Evolutionary conservation across 2,329 filamentous ascomycete genomes (phyloP), one percentile per base, ranked within the genome.

Genomic region (Exophiala aquamarina): DNA sequence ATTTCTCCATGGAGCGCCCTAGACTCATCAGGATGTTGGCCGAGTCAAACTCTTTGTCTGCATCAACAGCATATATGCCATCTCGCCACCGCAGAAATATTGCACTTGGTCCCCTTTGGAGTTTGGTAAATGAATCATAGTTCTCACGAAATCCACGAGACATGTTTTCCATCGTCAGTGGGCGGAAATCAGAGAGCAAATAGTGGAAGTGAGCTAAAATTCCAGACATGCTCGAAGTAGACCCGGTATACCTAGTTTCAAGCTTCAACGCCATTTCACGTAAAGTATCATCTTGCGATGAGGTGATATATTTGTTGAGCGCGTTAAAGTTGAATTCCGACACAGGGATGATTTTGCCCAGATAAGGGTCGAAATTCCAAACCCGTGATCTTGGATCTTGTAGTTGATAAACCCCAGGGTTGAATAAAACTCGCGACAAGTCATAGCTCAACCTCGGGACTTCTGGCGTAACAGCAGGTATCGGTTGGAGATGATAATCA

Each of bases 301-400:
- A 96, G 0, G 91, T 96, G 55, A 95, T 83, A 66, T 95, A 98
- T 54, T 84, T 78, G 65, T 87, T 89, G 44, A 98, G 69, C 3
- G 89, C 84, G 48, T 87, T 79, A 66, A 95, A 98, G 62, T 98
- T 89, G 62, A 98, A 98, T 62, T 98, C 89, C 2, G 81, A 74
- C 13, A 93, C 84, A 2, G 93, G 91, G 89, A 97, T 97, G 59
- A 98, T 94, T 42, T 83, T 83, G 50, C 90, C 82, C 15, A 98
- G 77, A 62, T 96, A 96, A 0, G 94, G 93, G 63, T 98, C 92
- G 61, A 98, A 98, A 65, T 98, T 98, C 76, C 83, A 98, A 5
- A 97, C 89, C 14, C 83, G 79, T 31, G 92, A 90, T 48, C 89
- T 81, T 18, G 86, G 83, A 65, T 98, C 93, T 67, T 95, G 91